Evolutionary conservation across 306 rosid genomes (phyloP).

Genomic region (Sicyos edulis): DNA sequence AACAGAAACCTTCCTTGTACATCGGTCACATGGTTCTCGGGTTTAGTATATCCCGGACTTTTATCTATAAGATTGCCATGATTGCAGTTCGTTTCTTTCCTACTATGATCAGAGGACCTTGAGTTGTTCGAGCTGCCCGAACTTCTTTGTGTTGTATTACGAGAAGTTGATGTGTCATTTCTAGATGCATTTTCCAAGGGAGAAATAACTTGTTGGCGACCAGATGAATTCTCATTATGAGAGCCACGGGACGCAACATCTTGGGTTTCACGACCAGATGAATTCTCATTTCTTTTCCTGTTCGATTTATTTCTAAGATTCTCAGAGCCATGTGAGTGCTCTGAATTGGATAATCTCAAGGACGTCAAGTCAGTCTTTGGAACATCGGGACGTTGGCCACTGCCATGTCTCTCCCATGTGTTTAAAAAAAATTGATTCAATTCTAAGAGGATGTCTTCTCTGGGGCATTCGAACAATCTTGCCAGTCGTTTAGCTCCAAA

Average conservation of each 20-base stretch:
- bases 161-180: conserved; percentile 37
- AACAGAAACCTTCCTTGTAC: conserved; percentile 62
- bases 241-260: conserved; percentile 37
- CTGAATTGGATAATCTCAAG: conserved; percentile 45
- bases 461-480: conserved; percentile 78
- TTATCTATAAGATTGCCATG: conserved; percentile 41
- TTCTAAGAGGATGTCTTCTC: conserved; percentile 62
- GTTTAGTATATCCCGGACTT: conserved; percentile 48
- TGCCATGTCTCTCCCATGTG: conserved; percentile 98
- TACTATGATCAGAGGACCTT: conserved; percentile 45
- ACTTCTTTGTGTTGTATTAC: conserved; percentile 45
- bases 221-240: conserved; percentile 36
- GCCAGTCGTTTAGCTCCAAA: conserved; percentile 90
- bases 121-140: conserved; percentile 43
- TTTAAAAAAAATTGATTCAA: conserved; percentile 85
- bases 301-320: conserved; percentile 36
- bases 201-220: conserved; percentile 31
- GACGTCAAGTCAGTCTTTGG: conserved; percentile 51
- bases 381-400: conserved; percentile 95
- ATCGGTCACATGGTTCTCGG: conserved; percentile 39
- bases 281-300: conserved; percentile 38
- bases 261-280: conserved; percentile 40
- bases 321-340: conserved; percentile 46
- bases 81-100: conserved; percentile 41
- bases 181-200: conserved; percentile 39